These are phyloP conservation scores for Epichloe gansuensis DNA, from an alignment of 2,329 filamentous ascomycete genomes.

Conservation along the genomic window DNA sequence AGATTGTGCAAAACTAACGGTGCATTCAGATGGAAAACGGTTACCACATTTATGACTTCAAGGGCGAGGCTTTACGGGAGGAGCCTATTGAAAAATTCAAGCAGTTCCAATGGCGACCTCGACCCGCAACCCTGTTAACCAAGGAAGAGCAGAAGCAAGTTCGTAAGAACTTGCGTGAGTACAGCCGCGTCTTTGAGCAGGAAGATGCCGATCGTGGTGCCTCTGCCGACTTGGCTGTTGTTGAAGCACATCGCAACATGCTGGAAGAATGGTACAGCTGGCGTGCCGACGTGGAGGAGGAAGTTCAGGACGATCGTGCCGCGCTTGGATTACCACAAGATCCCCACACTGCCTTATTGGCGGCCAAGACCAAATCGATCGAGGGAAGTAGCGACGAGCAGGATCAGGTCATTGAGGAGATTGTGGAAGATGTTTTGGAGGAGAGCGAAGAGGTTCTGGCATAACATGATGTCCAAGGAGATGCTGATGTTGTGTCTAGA, in stretches of 20 bases:
- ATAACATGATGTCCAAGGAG: constrained; percentile 12
- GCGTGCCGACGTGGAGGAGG: constrained; percentile 59
- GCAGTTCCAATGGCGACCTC: constrained; percentile 89
- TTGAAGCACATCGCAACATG: constrained; percentile 70
- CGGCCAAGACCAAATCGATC: constrained; percentile 39
- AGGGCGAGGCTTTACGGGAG: constrained; percentile 76
- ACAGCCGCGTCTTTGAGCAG: constrained; percentile 88
- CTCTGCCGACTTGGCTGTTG: constrained; percentile 84
- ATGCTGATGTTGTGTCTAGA: background rate
- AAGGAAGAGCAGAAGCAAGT: constrained; percentile 97
- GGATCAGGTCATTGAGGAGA: constrained; percentile 76
- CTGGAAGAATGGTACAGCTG: constrained; percentile 85
- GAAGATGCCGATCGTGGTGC: constrained; percentile 88
- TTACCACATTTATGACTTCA: constrained; percentile 97
- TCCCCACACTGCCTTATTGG: constrained; percentile 47
- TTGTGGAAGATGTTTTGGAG: constrained; percentile 69
- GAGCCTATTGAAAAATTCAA: constrained; percentile 95
- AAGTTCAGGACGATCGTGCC: constrained; percentile 59
- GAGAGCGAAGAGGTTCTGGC: constrained; percentile 68
- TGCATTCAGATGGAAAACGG: constrained; percentile 84
- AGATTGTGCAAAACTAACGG: constrained; percentile 3
- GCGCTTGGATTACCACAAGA: constrained; percentile 53
- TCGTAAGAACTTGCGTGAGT: constrained; percentile 96
- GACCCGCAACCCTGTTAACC: constrained; percentile 76
- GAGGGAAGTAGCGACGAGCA: constrained; percentile 47